phyloP scores from a whole-genome alignment of 139 green algal species.

The Yamagishiella unicocca region DNA sequence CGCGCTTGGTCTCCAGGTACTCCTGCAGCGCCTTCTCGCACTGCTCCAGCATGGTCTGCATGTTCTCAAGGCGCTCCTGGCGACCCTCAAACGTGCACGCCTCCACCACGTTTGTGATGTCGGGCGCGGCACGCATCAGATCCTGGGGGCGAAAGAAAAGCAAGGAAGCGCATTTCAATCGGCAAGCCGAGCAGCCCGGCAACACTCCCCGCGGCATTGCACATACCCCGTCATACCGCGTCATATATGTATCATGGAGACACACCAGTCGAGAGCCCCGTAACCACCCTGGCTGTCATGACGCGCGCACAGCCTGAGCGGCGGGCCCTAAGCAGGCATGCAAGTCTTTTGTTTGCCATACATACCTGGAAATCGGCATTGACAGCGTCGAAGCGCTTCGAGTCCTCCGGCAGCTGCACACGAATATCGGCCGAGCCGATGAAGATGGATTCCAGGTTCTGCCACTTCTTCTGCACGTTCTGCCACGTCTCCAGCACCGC shows the following conservation, averaged over 20 bases:
- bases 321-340: too few relatives aligned
- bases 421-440: constrained; percentile 91
- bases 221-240: too few relatives aligned
- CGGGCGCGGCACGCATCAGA: constrained; percentile 81
- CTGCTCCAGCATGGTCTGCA: constrained; percentile 90
- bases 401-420: constrained; percentile 89
- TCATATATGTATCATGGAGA: too few relatives aligned
- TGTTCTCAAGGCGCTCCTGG: constrained; percentile 89
- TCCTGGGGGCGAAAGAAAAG: constrained; percentile 70
- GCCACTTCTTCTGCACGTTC: constrained; percentile 90
- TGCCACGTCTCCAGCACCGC: constrained; percentile 85
- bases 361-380: constrained; percentile 83
- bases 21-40: constrained; percentile 96
- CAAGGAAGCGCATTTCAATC: too few relatives aligned
- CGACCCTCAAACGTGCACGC: constrained; percentile 90
- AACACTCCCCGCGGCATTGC: too few relatives aligned
- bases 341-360: too few relatives aligned
- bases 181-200: not conserved
- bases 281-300: too few relatives aligned
- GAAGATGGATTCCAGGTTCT: constrained; percentile 90
- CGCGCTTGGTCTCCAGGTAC: constrained; percentile 92
- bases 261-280: too few relatives aligned
- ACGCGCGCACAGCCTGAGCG: too few relatives aligned
- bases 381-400: constrained; percentile 82
- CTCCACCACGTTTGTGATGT: constrained; percentile 89